Evolutionary conservation across 345 rosid genomes (phyloP).

Genomic region (Hibiscus mutabilis): DNA sequence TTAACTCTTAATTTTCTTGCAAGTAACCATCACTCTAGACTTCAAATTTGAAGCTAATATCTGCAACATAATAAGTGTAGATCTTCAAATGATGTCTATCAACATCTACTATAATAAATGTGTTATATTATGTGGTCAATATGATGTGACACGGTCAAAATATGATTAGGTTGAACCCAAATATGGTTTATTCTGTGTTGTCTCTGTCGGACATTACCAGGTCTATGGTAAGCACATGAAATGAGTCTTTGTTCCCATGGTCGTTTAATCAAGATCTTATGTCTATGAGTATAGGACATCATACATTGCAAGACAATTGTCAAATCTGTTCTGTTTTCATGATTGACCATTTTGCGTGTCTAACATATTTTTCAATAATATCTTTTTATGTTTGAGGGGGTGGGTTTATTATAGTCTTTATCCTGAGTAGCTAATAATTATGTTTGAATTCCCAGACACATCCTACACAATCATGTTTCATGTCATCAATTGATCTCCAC

Average conservation of each 20-base stretch:
- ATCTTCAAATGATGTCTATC: too few species aligned
- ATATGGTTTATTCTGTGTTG: neutral
- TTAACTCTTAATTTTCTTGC: too few species aligned
- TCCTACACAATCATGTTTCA: conserved; percentile 98
- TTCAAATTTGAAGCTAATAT: too few species aligned
- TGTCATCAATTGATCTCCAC: conserved; percentile 97
- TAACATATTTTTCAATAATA: too few species aligned
- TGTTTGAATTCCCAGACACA: conserved; percentile 62
- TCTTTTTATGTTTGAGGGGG: neutral
- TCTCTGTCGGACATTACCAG: neutral
- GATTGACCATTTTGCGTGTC: neutral
- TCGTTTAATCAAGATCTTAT: neutral
- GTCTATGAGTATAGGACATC: neutral
- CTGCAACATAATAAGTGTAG: too few species aligned
- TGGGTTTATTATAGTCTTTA: neutral
- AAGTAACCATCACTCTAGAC: too few species aligned
- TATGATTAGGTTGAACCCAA: neutral
- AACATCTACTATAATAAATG: too few species aligned
- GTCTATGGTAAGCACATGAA: neutral
- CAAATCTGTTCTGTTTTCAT: neutral
- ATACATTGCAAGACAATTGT: neutral
- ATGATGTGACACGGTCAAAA: too few species aligned
- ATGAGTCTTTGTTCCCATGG: neutral
- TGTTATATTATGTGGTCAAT: too few species aligned
- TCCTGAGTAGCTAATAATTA: conserved; percentile 1